Conservation (phyloP, 257 asterid genomes). For the Scutellaria galericulata region DNA sequence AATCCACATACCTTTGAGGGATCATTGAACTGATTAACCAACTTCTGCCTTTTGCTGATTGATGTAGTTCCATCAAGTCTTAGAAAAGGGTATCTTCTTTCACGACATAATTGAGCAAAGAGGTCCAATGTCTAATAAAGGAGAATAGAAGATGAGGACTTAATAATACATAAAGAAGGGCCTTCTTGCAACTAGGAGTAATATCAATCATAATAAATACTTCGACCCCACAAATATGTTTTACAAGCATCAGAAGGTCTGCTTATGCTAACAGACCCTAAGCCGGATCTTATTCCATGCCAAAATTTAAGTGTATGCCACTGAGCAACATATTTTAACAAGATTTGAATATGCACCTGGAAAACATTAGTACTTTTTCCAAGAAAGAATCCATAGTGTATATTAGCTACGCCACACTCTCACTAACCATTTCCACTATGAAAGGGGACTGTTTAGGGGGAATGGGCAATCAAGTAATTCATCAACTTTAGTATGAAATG, state of each 20-base stretch:
- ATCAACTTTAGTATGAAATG: conserved; percentile 11
- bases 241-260: conserved; percentile 17
- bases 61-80: conserved; percentile 97
- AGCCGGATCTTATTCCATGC: no score
- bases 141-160: conserved; percentile 29
- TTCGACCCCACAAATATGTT: conserved; percentile 18
- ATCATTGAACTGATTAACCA: conserved; percentile 90
- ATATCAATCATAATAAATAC: conserved; percentile 12
- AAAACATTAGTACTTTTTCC: neutral
- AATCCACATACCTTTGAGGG: conserved; percentile 63
- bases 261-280: conserved; percentile 17
- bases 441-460: conserved; percentile 5
- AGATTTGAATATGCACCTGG: conserved; percentile 7
- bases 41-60: conserved; percentile 91
- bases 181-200: conserved; percentile 23
- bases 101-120: conserved; percentile 93
- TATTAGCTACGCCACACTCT: conserved; percentile 3
- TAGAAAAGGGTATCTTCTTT: conserved; percentile 92
- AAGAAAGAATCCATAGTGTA: conserved; percentile 16
- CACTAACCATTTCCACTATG: neutral
- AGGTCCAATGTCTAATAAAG: conserved; percentile 85
- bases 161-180: conserved; percentile 8
- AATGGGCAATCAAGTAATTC: conserved; percentile 8
- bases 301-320: neutral
- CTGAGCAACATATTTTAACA: conserved; percentile 5